Conservation (phyloP, 805 yeast genomes). For the Komagataella mondaviorum region DNA sequence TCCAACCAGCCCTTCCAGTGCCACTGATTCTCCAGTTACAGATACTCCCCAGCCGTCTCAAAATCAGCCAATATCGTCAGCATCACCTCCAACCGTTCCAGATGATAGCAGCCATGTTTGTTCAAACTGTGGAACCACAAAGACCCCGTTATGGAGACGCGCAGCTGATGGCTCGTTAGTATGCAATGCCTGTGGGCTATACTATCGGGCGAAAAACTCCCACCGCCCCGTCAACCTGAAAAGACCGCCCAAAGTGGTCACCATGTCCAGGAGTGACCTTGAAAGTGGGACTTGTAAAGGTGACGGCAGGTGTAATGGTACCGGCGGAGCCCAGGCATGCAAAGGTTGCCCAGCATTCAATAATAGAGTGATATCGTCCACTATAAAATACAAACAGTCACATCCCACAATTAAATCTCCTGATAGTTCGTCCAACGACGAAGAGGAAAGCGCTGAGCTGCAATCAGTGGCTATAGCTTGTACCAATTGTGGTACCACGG, state of each 20-base stretch:
- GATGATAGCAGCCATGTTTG: conserved; percentile 23
- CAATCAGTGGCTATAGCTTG: conserved; percentile 59
- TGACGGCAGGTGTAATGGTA: conserved; percentile 74
- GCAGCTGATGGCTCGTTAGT: conserved; percentile 41
- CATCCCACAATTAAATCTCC: background rate
- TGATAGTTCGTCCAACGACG: background rate
- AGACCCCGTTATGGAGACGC: conserved; percentile 47
- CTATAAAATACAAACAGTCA: background rate
- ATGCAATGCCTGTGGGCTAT: conserved; percentile 50
- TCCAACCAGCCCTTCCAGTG: background rate
- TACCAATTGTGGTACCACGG: conserved; percentile 72
- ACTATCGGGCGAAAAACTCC: conserved; percentile 41
- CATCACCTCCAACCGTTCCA: background rate
- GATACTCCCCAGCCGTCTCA: background rate
- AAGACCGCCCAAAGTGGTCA: conserved; percentile 37
- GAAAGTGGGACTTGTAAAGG: conserved; percentile 51
- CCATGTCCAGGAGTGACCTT: conserved; percentile 20
- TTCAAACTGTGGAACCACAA: conserved; percentile 40
- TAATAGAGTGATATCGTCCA: conserved; percentile 38
- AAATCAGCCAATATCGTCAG: background rate
- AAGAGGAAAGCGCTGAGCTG: conserved; percentile 8
- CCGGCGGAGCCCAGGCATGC: conserved; percentile 74
- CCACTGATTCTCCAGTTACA: background rate
- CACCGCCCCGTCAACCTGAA: conserved; percentile 56
- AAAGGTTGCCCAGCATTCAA: conserved; percentile 76